phyloP scores from a whole-genome alignment of 306 rosid species.

The Rubus idaeus region DNA sequence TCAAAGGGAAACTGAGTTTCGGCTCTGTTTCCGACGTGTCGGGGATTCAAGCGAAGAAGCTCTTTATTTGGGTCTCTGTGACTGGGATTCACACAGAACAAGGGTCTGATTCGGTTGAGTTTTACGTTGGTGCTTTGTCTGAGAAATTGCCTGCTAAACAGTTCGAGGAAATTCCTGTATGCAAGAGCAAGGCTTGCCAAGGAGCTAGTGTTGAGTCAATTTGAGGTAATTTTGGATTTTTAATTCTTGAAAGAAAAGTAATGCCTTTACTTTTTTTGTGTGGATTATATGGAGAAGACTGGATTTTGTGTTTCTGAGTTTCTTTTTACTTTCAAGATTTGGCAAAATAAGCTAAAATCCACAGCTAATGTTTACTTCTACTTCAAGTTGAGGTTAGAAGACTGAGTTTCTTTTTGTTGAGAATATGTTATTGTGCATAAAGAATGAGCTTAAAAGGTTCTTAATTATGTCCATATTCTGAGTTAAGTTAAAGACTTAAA shows the following conservation, averaged over 20 bases:
- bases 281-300: not conserved
- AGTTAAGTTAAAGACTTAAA: not conserved
- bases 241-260: too few relatives aligned
- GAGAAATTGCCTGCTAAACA: constrained; percentile 48
- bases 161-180: constrained; percentile 48
- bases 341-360: not conserved
- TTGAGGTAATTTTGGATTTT: constrained; percentile 23
- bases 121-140: constrained; percentile 59
- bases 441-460: not conserved
- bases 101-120: constrained; percentile 39
- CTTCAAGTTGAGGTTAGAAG: not conserved
- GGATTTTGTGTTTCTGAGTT: not conserved
- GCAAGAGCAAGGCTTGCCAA: constrained; percentile 33
- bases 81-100: constrained; percentile 48
- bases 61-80: constrained; percentile 62
- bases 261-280: not conserved
- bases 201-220: constrained; percentile 2
- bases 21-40: constrained; percentile 54
- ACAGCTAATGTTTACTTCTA: not conserved
- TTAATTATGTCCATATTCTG: not conserved
- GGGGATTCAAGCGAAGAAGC: constrained; percentile 67
- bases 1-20: constrained; percentile 49
- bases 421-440: not conserved
- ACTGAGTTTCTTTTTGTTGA: not conserved
- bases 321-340: not conserved